These are phyloP conservation scores for Globisporangium cederbergense DNA, from an alignment of 352 stramenopile genomes.

Conservation along the genomic window DNA sequence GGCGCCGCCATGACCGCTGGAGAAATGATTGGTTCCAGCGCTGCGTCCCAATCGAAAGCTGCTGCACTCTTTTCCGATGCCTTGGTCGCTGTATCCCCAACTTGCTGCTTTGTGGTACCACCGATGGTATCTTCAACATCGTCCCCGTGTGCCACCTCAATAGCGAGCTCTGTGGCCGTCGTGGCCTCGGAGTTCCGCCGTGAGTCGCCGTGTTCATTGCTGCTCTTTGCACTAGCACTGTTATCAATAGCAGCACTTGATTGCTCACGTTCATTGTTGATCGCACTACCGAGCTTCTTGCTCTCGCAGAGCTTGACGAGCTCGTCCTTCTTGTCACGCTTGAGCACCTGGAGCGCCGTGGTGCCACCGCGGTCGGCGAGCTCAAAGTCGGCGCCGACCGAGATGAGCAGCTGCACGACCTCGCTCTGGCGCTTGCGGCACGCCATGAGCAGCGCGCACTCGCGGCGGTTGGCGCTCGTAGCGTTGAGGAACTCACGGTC, in stretches of 20 bases:
- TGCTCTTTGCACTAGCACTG: neutral
- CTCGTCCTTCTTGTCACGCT: conserved; percentile 43
- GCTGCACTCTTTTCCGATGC: neutral
- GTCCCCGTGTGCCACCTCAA: neutral
- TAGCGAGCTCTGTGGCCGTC: neutral
- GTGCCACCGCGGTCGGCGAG: conserved; percentile 48
- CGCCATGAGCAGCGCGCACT: conserved; percentile 63
- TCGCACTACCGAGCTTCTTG: neutral
- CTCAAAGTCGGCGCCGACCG: conserved; percentile 37
- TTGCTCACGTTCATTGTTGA: conserved; percentile 3
- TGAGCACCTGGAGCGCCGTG: conserved; percentile 44
- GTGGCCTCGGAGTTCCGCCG: neutral
- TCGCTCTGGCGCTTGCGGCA: conserved; percentile 53
- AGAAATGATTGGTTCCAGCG: neutral
- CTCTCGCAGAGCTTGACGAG: conserved; percentile 42
- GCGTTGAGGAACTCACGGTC: conserved; percentile 41
- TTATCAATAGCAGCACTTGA: neutral
- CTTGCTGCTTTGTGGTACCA: neutral
- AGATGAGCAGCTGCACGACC: conserved; percentile 36
- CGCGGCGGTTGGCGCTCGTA: conserved; percentile 36
- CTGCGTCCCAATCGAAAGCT: conserved; percentile 6
- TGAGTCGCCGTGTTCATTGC: neutral
- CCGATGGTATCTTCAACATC: neutral
- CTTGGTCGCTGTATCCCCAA: neutral
- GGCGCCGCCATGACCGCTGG: neutral